Evolutionary conservation across 1,139 yeast species (phyloP).

Genomic region (Zhuliangozyma blackwelliae): DNA sequence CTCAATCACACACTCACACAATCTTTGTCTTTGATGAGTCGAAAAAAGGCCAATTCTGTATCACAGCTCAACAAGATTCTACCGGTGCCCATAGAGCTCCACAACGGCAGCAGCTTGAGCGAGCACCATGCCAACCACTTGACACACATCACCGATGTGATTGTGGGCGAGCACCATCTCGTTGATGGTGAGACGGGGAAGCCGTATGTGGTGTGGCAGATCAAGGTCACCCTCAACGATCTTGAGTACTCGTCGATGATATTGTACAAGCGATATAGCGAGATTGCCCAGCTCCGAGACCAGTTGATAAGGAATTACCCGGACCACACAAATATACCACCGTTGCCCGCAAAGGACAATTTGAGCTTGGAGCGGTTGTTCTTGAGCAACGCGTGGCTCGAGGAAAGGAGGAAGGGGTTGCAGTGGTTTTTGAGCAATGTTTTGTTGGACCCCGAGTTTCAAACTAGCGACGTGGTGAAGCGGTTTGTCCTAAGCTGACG

Average conservation of each 20-base stretch:
- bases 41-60: constrained; percentile 14
- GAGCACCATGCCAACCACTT: constrained; percentile 7
- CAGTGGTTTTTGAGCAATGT: constrained; percentile 73
- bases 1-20: too few relatives aligned
- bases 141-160: constrained; percentile 33
- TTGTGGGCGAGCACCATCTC: constrained; percentile 37
- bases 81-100: constrained; percentile 36
- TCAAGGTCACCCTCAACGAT: constrained; percentile 40
- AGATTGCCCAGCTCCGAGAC: constrained; percentile 49
- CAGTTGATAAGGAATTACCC: constrained; percentile 32
- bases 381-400: constrained; percentile 48
- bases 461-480: constrained; percentile 44
- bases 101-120: constrained; percentile 19
- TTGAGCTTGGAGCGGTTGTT: constrained; percentile 47
- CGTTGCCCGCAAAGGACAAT: constrained; percentile 60
- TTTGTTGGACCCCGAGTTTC: constrained; percentile 59
- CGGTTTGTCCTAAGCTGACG: constrained; percentile 36
- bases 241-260: constrained; percentile 44
- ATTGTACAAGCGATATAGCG: constrained; percentile 61
- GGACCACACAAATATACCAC: constrained; percentile 43
- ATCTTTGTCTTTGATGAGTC: constrained; percentile 1
- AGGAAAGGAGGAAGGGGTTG: constrained; percentile 58
- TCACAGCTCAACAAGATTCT: constrained; percentile 29
- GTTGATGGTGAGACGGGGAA: constrained; percentile 36
- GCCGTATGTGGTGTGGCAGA: constrained; percentile 46